Evolutionary conservation across 2,329 filamentous ascomycete species (phyloP), one percentile per base, ranked within the genome.

Genomic region (Cercospora nicotianae): DNA sequence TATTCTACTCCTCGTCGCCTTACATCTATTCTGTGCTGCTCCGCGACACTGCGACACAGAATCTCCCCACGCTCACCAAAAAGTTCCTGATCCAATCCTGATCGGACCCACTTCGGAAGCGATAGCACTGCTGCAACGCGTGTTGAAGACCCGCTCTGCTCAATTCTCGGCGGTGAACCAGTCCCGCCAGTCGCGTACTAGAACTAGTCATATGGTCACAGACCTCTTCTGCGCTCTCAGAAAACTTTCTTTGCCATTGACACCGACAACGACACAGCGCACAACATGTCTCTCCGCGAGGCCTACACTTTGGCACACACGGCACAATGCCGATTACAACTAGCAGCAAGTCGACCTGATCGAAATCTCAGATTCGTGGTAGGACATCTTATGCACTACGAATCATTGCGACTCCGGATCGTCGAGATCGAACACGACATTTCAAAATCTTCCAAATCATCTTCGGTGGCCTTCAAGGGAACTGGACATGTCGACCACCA

Each of bases 301-400:
- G 77, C 77, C 57, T 78, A 77, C 67, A 67, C 69, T 33, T 69
- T 79, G 45, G 77, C 77, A 6, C 77, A 79, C 71, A 77, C 70
- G 5, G 77, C 77, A 31, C 73, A 78, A 68, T 79, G 76, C 66
- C 73, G 77, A 45, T 75, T 79, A 23, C 67, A 78, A 33, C 68
- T 78, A 28, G 76, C 74, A 66, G 76, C 75, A 30, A 72, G 67
- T 64, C 72, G 75, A 18, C 76, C 75, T 5, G 75, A 79, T 59
- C 75, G 77, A 55, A 74, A 77, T 64, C 69, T 77, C n/a, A 73
- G 77, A 39, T 78, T 76, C 60, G 72, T 79, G 20, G 75, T 79
- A 58, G 77, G 77, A 60, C 77, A 79, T 60, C 72, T 78, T 9
- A 75, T 77, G 73, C 74, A 76, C 69, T 77, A 78, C 64, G 76